A percentile compares a stretch with the other conserved stretches of the same genome.
phyloP scores from a whole-genome alignment of 2,329 filamentous ascomycete genomes.

The Fusarium concolor region DNA sequence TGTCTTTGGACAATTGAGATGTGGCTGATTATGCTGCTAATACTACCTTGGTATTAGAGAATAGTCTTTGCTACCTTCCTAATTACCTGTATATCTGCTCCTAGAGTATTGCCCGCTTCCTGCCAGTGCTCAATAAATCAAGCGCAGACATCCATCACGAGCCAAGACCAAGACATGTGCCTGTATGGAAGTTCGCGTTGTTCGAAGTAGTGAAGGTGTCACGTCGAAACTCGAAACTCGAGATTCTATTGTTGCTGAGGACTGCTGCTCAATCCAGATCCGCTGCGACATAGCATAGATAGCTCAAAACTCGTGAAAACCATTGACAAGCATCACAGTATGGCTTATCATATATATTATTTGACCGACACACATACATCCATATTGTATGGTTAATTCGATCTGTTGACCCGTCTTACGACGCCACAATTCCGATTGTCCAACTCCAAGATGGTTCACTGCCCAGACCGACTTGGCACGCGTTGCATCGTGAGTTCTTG shows the following conservation, averaged over 20 bases:
- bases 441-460: conserved; percentile 14
- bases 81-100: no score
- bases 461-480: conserved; percentile 27
- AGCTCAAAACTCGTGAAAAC: not conserved
- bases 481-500: conserved; percentile 18
- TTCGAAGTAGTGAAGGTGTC: no score
- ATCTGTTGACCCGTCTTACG: not conserved
- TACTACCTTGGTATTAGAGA: no score
- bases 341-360: not conserved
- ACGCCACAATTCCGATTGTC: not conserved
- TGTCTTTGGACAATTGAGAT: not conserved
- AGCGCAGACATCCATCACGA: no score
- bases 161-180: no score
- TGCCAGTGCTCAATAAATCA: no score
- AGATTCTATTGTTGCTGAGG: not conserved
- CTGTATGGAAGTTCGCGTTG: no score
- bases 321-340: not conserved
- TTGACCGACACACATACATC: not conserved
- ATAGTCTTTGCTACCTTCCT: no score
- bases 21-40: no score
- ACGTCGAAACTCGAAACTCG: not conserved
- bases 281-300: not conserved
- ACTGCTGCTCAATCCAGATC: not conserved
- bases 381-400: not conserved
- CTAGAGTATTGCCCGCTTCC: no score